These are phyloP conservation scores for Anthracocystis panici-leucophaei DNA, from an alignment of 1,284 basidiomycete genomes.

Conservation along the genomic window DNA sequence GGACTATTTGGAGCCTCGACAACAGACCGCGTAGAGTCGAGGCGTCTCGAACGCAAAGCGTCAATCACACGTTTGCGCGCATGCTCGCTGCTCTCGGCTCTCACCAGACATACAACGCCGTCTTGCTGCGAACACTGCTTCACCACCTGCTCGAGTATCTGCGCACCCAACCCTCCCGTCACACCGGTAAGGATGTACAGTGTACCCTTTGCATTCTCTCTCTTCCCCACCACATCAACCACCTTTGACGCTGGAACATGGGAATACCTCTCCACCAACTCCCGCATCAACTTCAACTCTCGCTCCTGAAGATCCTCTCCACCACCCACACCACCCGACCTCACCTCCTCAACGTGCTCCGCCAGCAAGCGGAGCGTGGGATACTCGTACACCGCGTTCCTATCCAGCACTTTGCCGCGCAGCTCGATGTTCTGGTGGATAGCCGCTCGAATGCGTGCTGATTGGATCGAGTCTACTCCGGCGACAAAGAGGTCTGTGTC, in stretches of 20 bases:
- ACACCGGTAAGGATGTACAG: conserved; percentile 73
- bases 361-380: conserved; percentile 41
- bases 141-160: conserved; percentile 74
- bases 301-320: conserved; percentile 34
- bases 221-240: conserved; percentile 5
- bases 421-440: conserved; percentile 44
- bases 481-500: conserved; percentile 52
- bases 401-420: conserved; percentile 19
- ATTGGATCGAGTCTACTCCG: conserved; percentile 57
- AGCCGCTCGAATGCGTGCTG: conserved; percentile 49
- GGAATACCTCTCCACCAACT: conserved; percentile 65
- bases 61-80: conserved; percentile 70
- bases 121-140: conserved; percentile 54
- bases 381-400: conserved; percentile 54
- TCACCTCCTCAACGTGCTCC: conserved; percentile 43
- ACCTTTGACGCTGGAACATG: background rate
- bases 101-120: conserved; percentile 74
- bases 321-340: conserved; percentile 15
- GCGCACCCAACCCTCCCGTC: conserved; percentile 76
- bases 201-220: conserved; percentile 15
- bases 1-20: conserved; percentile 17
- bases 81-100: conserved; percentile 71
- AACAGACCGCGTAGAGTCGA: conserved; percentile 47
- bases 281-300: conserved; percentile 59
- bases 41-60: conserved; percentile 63